Conservation (phyloP, 1,284 basidiomycete genomes). For the Ceratobasidium sp. region DNA sequence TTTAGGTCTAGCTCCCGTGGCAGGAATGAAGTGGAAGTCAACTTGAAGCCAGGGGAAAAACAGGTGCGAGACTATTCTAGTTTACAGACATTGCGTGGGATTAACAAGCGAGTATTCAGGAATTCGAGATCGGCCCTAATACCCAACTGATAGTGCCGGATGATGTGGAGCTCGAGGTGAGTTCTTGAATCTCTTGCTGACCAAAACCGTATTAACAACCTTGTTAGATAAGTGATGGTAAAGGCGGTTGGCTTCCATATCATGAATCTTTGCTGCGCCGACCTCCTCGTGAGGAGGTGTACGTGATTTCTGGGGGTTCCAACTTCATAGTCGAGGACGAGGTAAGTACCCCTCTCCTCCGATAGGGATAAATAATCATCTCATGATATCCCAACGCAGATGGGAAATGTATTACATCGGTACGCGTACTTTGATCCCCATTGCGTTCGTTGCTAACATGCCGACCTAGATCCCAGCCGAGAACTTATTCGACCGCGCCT, state of each 20-base stretch:
- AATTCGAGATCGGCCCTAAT: conserved; percentile 42
- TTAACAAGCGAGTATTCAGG: conserved; percentile 4
- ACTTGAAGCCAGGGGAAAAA: conserved; percentile 35
- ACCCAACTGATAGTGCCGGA: conserved; percentile 45
- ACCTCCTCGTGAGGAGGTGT: conserved; percentile 42
- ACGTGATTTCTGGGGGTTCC: conserved; percentile 43
- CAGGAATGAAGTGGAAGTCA: conserved; percentile 31
- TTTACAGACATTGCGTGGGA: not conserved
- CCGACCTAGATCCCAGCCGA: conserved; percentile 28
- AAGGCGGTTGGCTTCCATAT: conserved; percentile 42
- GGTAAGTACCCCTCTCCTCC: conserved; percentile 5
- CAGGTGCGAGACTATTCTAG: conserved; percentile 8
- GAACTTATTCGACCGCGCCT: conserved; percentile 34
- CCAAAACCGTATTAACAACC: not conserved
- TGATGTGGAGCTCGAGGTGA: conserved; percentile 41
- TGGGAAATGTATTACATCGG: conserved; percentile 41
- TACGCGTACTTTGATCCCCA: not conserved
- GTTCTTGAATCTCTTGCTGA: not conserved
- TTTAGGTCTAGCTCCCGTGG: not conserved
- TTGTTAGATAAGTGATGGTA: conserved; percentile 40
- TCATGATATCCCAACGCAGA: conserved; percentile 2
- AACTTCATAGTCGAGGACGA: conserved; percentile 45
- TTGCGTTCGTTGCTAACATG: not conserved
- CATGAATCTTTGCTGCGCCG: conserved; percentile 41
- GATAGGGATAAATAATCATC: not conserved